Conservation (phyloP, 2,329 filamentous ascomycete genomes). For the Penicillium sp. region DNA sequence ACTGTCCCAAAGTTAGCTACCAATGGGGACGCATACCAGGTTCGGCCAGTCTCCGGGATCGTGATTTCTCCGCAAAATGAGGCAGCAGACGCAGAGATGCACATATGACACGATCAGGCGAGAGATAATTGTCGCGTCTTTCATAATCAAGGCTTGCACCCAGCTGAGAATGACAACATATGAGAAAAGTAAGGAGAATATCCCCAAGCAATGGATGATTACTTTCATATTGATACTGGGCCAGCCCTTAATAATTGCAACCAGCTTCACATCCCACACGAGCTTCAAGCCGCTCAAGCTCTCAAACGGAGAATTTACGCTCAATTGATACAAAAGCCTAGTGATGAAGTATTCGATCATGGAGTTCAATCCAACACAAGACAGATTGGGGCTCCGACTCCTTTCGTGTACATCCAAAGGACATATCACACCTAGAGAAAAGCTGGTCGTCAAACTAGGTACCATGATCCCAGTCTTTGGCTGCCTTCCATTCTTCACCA, state of each 20-base stretch:
- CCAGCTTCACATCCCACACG: neutral
- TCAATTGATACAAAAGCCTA: neutral
- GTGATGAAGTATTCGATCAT: neutral
- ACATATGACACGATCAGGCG: slow-evolving; percentile 6
- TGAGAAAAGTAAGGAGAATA: neutral
- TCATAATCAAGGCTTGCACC: neutral
- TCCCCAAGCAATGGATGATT: neutral
- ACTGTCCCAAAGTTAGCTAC: neutral
- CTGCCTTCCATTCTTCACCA: slow-evolving; percentile 42
- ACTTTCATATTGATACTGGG: neutral
- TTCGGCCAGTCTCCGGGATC: neutral
- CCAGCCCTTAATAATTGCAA: too few relatives aligned
- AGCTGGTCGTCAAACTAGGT: slow-evolving; percentile 43
- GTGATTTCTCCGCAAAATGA: neutral
- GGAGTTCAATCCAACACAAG: neutral
- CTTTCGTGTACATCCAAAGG: slow-evolving; percentile 11
- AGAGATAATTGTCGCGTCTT: slow-evolving; percentile 6
- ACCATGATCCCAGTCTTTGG: slow-evolving; percentile 38
- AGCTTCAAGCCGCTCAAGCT: neutral
- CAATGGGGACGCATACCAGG: neutral
- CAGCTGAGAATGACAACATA: neutral
- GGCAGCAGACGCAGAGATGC: neutral
- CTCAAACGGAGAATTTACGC: neutral
- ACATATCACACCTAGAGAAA: slow-evolving; percentile 29
- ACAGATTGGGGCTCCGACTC: slow-evolving; percentile 11